Base-by-base conservation (phyloP, 1,284 basidiomycete genomes). In the Austroboletus novae-zelandiae region DNA sequence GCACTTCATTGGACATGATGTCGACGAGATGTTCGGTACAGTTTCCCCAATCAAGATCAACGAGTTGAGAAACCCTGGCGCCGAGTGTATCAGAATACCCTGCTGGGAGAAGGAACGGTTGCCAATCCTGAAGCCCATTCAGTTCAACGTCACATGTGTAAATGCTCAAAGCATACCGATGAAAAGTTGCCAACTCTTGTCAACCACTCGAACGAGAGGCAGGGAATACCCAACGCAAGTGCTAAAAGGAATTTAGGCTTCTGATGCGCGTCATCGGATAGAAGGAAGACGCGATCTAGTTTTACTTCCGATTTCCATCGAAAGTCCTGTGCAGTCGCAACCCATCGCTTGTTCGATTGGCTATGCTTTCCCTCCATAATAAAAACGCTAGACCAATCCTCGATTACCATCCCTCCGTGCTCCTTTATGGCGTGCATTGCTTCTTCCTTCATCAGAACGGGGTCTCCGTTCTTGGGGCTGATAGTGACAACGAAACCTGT, bases 181-280 rank as follows among this genome's bases (percentile, higher is more conserved):
- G 65, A 57, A 11, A 64, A 44, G 32, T 64, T 59, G 80, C 79
- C 53, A 59, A 60, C 14, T 62, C 55, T 32, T 74, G 64, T 29
- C 73, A 74, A 59, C 79, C 85, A 94, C 3, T 76, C 69, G 5
- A 77, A 66, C 0, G 78, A 79, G n/a, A 96, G 62, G 59, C 91
- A 92, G 1, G 93, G 94, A 43, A 96, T 83, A 7, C 93, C 93
- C 27, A 93, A 72, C 0, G 89, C 91, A 29, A 96, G 76, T 7
- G 92, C 90, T 6, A 86, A 77, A 45, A 95, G 73, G 61, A 81
- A 91, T 65, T 94, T 94, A 5, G 85, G 77, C 54, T 89, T 94
- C 52, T 82, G 79, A 52, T 76, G 79, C 9, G 74, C 65, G 27
- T 80, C 76, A 55, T 88, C 81, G 0, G 87, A 81, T 14, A 92